Evolutionary conservation across 768 basidiomycete species (phyloP).

Genomic region (Amyloporia xantha): DNA sequence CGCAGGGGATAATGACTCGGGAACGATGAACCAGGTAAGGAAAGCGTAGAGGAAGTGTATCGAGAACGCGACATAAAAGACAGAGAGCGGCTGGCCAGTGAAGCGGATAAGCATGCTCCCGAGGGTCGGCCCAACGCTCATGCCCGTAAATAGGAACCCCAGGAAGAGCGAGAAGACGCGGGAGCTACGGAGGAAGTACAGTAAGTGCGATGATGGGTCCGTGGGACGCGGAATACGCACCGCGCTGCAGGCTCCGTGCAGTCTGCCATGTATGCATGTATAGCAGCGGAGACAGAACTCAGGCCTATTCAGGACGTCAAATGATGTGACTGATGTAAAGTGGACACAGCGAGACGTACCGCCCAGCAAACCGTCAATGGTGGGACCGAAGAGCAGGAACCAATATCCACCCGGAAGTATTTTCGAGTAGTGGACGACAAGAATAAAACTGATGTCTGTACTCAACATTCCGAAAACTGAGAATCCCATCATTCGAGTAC

Average conservation of each 20-base stretch:
- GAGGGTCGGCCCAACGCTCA: conserved; percentile 69
- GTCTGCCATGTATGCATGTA: conserved; percentile 67
- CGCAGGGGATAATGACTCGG: conserved; percentile 64
- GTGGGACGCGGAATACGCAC: conserved; percentile 26
- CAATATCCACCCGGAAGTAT: conserved; percentile 76
- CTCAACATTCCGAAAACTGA: conserved; percentile 53
- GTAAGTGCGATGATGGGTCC: not conserved
- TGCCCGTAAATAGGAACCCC: conserved; percentile 68
- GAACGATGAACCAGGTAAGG: conserved; percentile 54
- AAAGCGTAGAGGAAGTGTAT: conserved; percentile 45
- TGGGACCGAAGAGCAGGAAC: conserved; percentile 60
- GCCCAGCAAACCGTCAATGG: conserved; percentile 66
- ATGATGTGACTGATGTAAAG: not conserved
- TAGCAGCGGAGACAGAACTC: conserved; percentile 41
- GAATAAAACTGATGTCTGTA: conserved; percentile 59
- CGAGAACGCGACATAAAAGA: conserved; percentile 61
- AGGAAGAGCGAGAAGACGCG: conserved; percentile 56
- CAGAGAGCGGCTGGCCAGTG: conserved; percentile 49
- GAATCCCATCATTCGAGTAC: conserved; percentile 58
- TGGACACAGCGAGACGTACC: conserved; percentile 36
- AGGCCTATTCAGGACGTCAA: conserved; percentile 36
- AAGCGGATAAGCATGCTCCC: conserved; percentile 57
- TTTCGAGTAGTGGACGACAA: conserved; percentile 53
- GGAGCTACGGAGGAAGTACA: conserved; percentile 35
- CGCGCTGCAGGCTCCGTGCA: conserved; percentile 48